Conservation (phyloP, 306 rosid genomes). For the Carpinus fangiana region DNA sequence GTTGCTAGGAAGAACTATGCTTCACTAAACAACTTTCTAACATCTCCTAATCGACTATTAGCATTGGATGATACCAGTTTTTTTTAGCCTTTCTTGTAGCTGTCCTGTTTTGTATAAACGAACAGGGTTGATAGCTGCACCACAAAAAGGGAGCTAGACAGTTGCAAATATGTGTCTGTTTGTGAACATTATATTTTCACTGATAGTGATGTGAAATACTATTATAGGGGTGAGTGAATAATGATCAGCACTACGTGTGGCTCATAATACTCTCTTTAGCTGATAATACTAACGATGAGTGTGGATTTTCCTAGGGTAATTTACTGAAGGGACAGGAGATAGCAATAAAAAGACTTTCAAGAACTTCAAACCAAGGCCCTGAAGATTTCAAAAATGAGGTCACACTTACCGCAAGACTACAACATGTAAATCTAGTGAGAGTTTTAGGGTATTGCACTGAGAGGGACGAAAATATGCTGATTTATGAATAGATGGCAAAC, state of each 20-base stretch:
- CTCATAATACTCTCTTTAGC: background rate
- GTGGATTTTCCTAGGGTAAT: constrained; percentile 25
- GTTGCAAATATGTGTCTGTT: background rate
- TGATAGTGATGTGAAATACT: background rate
- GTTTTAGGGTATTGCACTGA: constrained; percentile 39
- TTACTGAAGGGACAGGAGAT: constrained; percentile 34
- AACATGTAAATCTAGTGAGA: constrained; percentile 49
- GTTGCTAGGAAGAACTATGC: background rate
- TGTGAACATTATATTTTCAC: background rate
- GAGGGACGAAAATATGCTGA: constrained; percentile 40
- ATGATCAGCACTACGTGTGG: background rate
- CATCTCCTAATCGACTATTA: background rate
- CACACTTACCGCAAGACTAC: constrained; percentile 42
- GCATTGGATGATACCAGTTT: no score
- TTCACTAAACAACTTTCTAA: background rate
- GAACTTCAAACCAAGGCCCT: constrained; percentile 45
- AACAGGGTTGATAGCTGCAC: background rate
- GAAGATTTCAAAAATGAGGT: constrained; percentile 58
- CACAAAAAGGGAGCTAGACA: background rate
- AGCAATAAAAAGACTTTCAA: constrained; percentile 49
- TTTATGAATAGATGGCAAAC: constrained; percentile 54
- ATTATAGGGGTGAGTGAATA: background rate
- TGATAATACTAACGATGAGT: background rate
- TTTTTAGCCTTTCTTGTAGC: background rate
- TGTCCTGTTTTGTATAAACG: background rate